phyloP scores from a whole-genome alignment of 345 rosid species.

The Aurinia saxatilis region DNA sequence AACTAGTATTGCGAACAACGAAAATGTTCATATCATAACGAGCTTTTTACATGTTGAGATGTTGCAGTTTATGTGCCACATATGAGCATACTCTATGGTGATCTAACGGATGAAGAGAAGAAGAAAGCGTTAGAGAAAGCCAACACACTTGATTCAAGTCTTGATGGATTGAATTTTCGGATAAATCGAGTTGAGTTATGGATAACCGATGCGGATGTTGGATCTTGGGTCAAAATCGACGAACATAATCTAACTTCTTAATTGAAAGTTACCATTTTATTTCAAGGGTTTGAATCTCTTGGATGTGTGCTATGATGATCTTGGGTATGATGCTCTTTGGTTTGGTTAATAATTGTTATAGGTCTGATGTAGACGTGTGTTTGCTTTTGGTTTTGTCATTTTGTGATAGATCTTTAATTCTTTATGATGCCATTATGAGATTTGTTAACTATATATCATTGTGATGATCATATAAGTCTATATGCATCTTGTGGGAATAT shows the following conservation, averaged over 20 bases:
- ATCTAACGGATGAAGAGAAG: slow-evolving; percentile 62
- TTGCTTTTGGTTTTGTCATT: neutral
- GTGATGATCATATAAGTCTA: neutral
- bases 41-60: neutral
- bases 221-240: slow-evolving; percentile 66
- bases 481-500: slow-evolving; percentile 1
- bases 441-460: neutral
- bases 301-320: too few relatives aligned
- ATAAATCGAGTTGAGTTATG: slow-evolving; percentile 51
- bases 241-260: slow-evolving; percentile 40
- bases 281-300: too few relatives aligned
- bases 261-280: too few relatives aligned
- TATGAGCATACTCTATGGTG: slow-evolving; percentile 63
- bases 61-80: slow-evolving; percentile 78
- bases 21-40: neutral
- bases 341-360: neutral
- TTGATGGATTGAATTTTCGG: slow-evolving; percentile 37
- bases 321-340: neutral
- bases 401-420: slow-evolving; percentile 2
- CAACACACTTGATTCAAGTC: slow-evolving; percentile 39
- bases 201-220: slow-evolving; percentile 52
- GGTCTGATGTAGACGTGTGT: neutral
- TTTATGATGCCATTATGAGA: neutral
- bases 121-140: slow-evolving; percentile 56
- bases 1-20: neutral